Evolutionary conservation across 2,329 filamentous ascomycete species (phyloP).

Genomic region (Colletotrichum sojae): DNA sequence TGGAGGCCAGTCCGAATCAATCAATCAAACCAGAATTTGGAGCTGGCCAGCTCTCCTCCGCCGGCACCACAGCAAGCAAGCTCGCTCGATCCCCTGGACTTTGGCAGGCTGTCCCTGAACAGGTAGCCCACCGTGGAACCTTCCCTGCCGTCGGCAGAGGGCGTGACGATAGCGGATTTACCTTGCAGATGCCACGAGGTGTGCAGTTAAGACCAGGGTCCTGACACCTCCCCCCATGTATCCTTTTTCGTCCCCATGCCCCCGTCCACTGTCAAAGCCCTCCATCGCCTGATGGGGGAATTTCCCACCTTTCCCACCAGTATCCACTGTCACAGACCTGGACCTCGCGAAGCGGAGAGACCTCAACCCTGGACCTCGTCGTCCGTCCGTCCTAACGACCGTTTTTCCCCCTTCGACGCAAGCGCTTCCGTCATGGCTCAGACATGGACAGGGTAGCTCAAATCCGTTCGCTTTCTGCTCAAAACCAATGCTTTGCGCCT

Average conservation of each 20-base stretch:
- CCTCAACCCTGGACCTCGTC: constrained; percentile 41
- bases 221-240: constrained; percentile 37
- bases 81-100: constrained; percentile 7
- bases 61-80: constrained; percentile 3
- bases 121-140: not conserved
- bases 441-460: constrained; percentile 42
- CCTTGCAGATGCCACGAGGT: constrained; percentile 41
- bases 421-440: constrained; percentile 44
- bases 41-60: constrained; percentile 9
- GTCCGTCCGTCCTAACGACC: constrained; percentile 41
- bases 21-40: constrained; percentile 1
- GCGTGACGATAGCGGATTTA: constrained; percentile 40
- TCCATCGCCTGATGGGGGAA: constrained; percentile 43
- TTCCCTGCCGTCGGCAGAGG: constrained; percentile 21
- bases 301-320: constrained; percentile 39
- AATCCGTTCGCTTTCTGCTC: constrained; percentile 38
- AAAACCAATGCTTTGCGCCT: constrained; percentile 40
- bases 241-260: constrained; percentile 38
- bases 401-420: constrained; percentile 40
- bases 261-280: constrained; percentile 43
- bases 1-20: constrained; percentile 7
- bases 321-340: constrained; percentile 43
- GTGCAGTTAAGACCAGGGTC: constrained; percentile 40
- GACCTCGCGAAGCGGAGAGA: constrained; percentile 41
- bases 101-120: constrained; percentile 15